These are phyloP conservation scores for Pachyrhizus erosus DNA, from an alignment of 306 rosid species.

Conservation along the genomic window DNA sequence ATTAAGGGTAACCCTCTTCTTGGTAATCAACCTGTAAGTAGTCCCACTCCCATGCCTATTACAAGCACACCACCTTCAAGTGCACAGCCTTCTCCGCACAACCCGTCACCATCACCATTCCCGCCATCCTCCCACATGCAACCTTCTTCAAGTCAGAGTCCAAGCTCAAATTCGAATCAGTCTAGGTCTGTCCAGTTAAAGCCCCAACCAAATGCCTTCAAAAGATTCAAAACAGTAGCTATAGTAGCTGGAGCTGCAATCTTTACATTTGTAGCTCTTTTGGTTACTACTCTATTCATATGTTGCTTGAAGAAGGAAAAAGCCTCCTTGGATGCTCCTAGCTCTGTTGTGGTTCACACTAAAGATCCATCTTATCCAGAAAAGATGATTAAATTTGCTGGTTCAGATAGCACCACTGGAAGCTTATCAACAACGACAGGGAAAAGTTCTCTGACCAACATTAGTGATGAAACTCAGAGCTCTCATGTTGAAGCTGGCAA, in stretches of 20 bases:
- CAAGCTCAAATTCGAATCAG: conserved; percentile 39
- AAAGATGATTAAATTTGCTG: conserved; percentile 58
- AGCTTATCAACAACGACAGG: conserved; percentile 61
- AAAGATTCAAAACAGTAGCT: conserved; percentile 37
- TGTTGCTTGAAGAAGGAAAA: conserved; percentile 58
- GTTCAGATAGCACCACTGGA: conserved; percentile 47
- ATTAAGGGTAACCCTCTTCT: conserved; percentile 66
- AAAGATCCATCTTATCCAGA: conserved; percentile 60
- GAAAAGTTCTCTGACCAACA: conserved; percentile 51
- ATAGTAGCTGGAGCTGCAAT: conserved; percentile 46
- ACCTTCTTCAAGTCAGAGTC: conserved; percentile 30
- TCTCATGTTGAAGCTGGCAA: conserved; percentile 58
- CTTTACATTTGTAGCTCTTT: conserved; percentile 38
- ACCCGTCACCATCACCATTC: conserved; percentile 16
- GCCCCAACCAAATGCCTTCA: conserved; percentile 35
- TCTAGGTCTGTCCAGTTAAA: conserved; percentile 39
- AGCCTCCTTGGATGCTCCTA: conserved; percentile 36
- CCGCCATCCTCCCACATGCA: conserved; percentile 37
- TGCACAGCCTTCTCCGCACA: conserved; percentile 42
- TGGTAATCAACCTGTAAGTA: conserved; percentile 42
- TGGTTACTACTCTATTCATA: conserved; percentile 45
- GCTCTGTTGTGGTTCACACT: conserved; percentile 58
- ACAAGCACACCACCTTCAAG: conserved; percentile 46
- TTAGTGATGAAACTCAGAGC: conserved; percentile 57
- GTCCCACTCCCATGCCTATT: conserved; percentile 52